Conservation (phyloP, 306 rosid species). For the Vicia sativa region DNA sequence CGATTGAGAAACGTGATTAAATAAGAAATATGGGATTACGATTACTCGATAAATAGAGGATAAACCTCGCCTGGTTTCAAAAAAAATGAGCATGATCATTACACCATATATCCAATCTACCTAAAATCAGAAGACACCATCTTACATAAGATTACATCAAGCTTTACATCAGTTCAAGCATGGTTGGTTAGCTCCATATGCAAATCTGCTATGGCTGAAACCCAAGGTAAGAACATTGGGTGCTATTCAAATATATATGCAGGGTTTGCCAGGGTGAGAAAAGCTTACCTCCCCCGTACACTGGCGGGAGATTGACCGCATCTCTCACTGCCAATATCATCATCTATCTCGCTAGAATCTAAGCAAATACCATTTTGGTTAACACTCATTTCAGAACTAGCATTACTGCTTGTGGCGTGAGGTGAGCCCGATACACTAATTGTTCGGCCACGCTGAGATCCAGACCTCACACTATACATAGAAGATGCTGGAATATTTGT, state of each 20-base stretch:
- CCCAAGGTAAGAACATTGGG: constrained; percentile 35
- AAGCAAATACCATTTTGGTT: constrained; percentile 86
- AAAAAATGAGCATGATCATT: constrained; percentile 45
- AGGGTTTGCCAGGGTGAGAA: constrained; percentile 20
- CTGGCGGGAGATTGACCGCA: constrained; percentile 74
- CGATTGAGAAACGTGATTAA: too few relatives aligned
- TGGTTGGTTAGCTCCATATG: constrained; percentile 54
- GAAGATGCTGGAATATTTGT: constrained; percentile 98
- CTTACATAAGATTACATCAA: constrained; percentile 48
- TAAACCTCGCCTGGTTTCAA: constrained; percentile 37
- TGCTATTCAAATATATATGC: constrained; percentile 38
- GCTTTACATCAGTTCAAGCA: constrained; percentile 61
- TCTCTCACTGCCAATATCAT: constrained; percentile 76
- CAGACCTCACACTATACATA: constrained; percentile 91
- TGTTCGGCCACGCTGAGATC: constrained; percentile 79
- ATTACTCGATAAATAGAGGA: constrained; percentile 32
- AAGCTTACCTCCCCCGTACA: constrained; percentile 59
- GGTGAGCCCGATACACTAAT: constrained; percentile 87
- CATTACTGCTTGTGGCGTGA: constrained; percentile 92
- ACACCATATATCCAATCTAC: constrained; percentile 48
- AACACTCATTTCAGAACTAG: constrained; percentile 90
- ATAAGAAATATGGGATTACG: constrained; percentile 8
- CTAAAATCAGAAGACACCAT: constrained; percentile 49
- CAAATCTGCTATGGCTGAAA: constrained; percentile 45
- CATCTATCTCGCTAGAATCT: constrained; percentile 75